Percentiles rank a stretch among this genome's conserved stretches.
These are phyloP conservation scores for Amborella trichopoda DNA, from an alignment of 164 flowering plant species.

Conservation along the genomic window DNA sequence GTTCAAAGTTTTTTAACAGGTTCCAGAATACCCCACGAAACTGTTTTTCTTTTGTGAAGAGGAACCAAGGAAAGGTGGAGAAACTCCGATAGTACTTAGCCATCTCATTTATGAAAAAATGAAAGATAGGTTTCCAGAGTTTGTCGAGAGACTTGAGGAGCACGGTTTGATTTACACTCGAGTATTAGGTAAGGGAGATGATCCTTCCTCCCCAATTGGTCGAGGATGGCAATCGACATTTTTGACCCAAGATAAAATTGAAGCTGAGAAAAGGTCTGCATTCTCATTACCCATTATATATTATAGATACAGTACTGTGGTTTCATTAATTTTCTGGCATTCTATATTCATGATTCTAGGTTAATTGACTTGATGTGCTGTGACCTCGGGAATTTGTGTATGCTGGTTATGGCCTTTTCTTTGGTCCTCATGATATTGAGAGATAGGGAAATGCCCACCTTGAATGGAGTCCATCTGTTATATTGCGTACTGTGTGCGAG, in stretches of 20 bases:
- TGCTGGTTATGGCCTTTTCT: too few species aligned
- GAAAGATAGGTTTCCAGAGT: conserved; percentile 68
- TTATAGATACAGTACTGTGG: too few species aligned
- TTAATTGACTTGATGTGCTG: too few species aligned
- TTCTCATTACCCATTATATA: too few species aligned
- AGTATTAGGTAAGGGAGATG: conserved; percentile 67
- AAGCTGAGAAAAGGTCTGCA: conserved; percentile 78
- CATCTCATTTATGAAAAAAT: conserved; percentile 74
- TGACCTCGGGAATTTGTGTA: too few species aligned
- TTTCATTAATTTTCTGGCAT: too few species aligned
- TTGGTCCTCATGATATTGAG: too few species aligned
- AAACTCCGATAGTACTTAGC: conserved; percentile 88
- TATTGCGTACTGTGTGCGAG: too few species aligned
- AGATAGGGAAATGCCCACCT: too few species aligned
- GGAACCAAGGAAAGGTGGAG: conserved; percentile 75
- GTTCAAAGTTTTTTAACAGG: conserved; percentile 21
- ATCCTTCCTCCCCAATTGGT: conserved; percentile 84
- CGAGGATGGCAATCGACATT: conserved; percentile 95
- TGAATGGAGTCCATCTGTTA: too few species aligned
- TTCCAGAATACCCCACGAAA: conserved; percentile 77
- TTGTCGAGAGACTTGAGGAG: conserved; percentile 57
- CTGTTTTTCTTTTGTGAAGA: conserved; percentile 91
- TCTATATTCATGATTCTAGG: too few species aligned
- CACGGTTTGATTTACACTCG: conserved; percentile 63
- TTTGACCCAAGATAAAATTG: conserved; percentile 56